Percentiles rank a stretch among this genome's conserved stretches.
phyloP scores from a whole-genome alignment of 345 rosid species.

The Aquilaria malaccensis region DNA sequence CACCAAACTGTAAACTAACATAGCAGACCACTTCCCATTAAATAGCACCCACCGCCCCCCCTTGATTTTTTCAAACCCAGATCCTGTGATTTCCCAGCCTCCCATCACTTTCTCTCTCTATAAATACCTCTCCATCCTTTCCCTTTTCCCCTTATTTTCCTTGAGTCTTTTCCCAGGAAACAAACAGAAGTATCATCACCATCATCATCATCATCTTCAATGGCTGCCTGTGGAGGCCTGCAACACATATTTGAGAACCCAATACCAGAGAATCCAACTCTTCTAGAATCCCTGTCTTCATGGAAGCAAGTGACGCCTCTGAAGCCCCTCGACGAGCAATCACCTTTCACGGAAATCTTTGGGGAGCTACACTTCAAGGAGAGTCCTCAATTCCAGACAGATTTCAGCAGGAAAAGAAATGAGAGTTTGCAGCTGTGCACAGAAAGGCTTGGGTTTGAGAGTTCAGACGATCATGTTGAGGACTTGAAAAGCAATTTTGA shows the following conservation, averaged over 20 bases:
- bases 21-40: slow-evolving; percentile 11
- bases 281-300: slow-evolving; percentile 48
- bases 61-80: slow-evolving; percentile 31
- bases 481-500: slow-evolving; percentile 34
- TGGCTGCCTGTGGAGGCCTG: slow-evolving; percentile 73
- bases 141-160: too few species aligned
- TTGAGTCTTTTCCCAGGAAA: too few species aligned
- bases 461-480: slow-evolving; percentile 50
- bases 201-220: slow-evolving; percentile 13
- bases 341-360: slow-evolving; percentile 60
- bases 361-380: slow-evolving; percentile 72
- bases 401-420: slow-evolving; percentile 28
- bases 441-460: slow-evolving; percentile 84
- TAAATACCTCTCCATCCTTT: neutral
- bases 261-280: slow-evolving; percentile 39
- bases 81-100: slow-evolving; percentile 1
- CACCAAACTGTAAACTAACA: neutral
- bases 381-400: slow-evolving; percentile 13
- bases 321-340: slow-evolving; percentile 24
- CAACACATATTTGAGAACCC: slow-evolving; percentile 59
- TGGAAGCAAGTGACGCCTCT: slow-evolving; percentile 52
- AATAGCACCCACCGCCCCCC: slow-evolving; percentile 20
- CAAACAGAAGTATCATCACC: neutral
- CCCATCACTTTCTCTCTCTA: neutral
- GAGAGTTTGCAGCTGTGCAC: slow-evolving; percentile 80